Evolutionary conservation across 768 basidiomycete genomes (phyloP).

Genomic region (Melanogaster broomeanus): DNA sequence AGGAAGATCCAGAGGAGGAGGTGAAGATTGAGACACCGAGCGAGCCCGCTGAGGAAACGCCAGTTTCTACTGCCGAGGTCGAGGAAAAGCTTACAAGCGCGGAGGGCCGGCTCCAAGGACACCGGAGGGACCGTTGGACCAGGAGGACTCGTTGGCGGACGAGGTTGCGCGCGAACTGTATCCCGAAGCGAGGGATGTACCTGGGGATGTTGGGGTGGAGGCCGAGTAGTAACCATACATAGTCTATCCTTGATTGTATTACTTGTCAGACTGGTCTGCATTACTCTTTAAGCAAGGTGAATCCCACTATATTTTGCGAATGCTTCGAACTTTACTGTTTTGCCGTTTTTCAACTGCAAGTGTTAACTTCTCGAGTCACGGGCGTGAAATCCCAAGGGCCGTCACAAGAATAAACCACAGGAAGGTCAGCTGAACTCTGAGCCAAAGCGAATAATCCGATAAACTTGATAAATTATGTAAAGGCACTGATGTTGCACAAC

Average conservation of each 20-base stretch:
- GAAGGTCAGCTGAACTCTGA: neutral
- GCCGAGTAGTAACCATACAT: conserved; percentile 5
- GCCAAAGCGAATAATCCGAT: neutral
- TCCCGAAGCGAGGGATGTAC: conserved; percentile 34
- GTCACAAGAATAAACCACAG: neutral
- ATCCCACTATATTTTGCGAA: neutral
- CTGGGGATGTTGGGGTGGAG: neutral
- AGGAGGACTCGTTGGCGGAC: conserved; percentile 51
- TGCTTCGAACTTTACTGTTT: too few relatives aligned
- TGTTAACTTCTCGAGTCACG: too few relatives aligned
- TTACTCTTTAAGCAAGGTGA: neutral
- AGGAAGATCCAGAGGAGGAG: conserved; percentile 14
- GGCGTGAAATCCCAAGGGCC: conserved; percentile 6
- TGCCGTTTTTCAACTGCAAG: too few relatives aligned
- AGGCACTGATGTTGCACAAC: neutral
- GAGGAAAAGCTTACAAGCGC: conserved; percentile 9
- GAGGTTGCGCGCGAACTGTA: conserved; percentile 58
- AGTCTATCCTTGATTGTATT: neutral
- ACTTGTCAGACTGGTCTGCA: neutral
- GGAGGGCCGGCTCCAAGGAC: conserved; percentile 7
- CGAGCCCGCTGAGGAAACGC: neutral
- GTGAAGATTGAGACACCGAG: neutral
- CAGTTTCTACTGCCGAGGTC: conserved; percentile 3
- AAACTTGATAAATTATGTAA: neutral
- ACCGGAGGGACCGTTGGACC: conserved; percentile 46